Evolutionary conservation across 345 rosid species (phyloP), one percentile per base, ranked within the genome.

Genomic region (Raphanus sativus): DNA sequence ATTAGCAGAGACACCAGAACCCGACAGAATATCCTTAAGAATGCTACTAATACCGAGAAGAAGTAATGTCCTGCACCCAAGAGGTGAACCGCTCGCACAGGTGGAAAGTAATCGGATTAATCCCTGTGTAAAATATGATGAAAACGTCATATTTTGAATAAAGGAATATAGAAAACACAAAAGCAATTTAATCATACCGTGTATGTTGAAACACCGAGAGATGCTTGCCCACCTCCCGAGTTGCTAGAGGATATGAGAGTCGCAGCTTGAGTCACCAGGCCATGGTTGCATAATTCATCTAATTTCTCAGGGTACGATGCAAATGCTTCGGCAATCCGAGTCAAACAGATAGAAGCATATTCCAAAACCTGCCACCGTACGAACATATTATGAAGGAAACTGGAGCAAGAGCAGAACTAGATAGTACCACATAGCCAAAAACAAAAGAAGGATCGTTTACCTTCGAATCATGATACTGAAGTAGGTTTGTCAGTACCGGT

Each of bases 241-340:
- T 82, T 91, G 86, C 89, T 91, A 9, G 99, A 79, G n/a, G 99
- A 96, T 75, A 96, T 90, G 48, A 96, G 98, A 65, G 97, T 74
- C 7, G 98, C 93, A 79, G 99, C 99, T 84, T 96, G 99, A 25
- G 97, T 82, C 74, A 96, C 99, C 76, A 96, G 80, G 67, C 97
- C 97, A 85, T 96, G 93, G 83, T 96, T 90, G 82, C 99, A 96
- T 65, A 96, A 83, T 82, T 87, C 97, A 82, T 96, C 99, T 70
- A 96, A 75, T 84, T 91, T 91, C 74, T 90, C 98, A 0, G 98
- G 89, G n/a, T 86, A 84, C 9, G 93, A 90, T 26, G 98, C 92
- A 77, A 96, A 96, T 62, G 99, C 93, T 82, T 96, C 99, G 61
- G 99, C 93, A 86, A 96, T 93, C 62, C 97, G 93, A 63, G 99